A percentile compares a stretch with the other conserved stretches of the same genome.
Evolutionary conservation across 163 green algal genomes (phyloP).

Genomic region (Chloromonas sp.): DNA sequence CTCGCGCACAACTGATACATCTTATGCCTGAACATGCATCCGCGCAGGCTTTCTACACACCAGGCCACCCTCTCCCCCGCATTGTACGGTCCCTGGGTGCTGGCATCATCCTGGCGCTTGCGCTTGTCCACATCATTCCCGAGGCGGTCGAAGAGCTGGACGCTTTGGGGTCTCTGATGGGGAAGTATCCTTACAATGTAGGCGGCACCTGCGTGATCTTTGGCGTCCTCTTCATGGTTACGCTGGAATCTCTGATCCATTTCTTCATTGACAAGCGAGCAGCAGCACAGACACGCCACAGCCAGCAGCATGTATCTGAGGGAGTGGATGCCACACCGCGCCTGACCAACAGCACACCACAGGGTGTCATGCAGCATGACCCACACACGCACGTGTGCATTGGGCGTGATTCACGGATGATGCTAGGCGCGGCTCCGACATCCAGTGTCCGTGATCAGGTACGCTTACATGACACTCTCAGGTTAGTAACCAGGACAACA

Average conservation of each 20-base stretch:
- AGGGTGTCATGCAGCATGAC: not conserved
- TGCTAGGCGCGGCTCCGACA: not conserved
- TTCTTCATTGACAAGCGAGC: not conserved
- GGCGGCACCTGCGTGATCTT: conserved; percentile 5
- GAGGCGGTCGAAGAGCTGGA: conserved; percentile 4
- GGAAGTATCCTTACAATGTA: not conserved
- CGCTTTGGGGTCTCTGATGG: not conserved
- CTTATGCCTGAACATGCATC: no score
- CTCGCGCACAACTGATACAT: no score
- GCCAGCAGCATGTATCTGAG: not conserved
- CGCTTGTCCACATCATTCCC: conserved; percentile 28
- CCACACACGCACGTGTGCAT: not conserved
- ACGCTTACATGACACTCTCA: no score
- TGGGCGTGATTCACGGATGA: not conserved
- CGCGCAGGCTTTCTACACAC: conserved; percentile 8
- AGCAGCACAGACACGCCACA: not conserved
- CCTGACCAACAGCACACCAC: no score
- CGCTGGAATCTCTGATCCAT: conserved; percentile 8
- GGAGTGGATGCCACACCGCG: no score
- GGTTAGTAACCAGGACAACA: no score
- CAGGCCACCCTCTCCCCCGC: not conserved
- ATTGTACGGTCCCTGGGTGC: conserved; percentile 19
- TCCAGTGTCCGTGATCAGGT: not conserved
- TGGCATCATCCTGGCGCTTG: conserved; percentile 27
- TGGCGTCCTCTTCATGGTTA: conserved; percentile 19